Conservation (phyloP, 2,329 filamentous ascomycete genomes). For the Aspergillus pseudoglaucus region DNA sequence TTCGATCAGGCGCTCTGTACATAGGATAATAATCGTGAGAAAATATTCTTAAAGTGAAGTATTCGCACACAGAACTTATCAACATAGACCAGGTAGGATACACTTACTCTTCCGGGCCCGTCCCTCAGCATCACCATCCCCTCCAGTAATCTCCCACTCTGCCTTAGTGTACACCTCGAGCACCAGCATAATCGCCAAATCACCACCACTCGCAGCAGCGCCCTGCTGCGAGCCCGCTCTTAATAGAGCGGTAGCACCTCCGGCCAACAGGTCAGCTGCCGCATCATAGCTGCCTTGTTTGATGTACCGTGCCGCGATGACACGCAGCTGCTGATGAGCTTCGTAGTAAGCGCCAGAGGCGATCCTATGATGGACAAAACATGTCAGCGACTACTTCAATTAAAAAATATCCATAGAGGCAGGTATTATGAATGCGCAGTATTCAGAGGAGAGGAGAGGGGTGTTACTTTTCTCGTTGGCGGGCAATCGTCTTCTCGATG, state of each 20-base stretch:
- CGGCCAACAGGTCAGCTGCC: slow-evolving; percentile 79
- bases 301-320: slow-evolving; percentile 88
- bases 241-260: slow-evolving; percentile 76
- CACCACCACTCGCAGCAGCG: slow-evolving; percentile 89
- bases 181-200: slow-evolving; percentile 77
- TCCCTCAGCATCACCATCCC: slow-evolving; percentile 50
- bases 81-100: not conserved
- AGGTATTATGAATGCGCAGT: not conserved
- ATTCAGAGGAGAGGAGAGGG: not conserved
- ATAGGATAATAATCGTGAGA: slow-evolving; percentile 4
- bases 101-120: slow-evolving; percentile 55
- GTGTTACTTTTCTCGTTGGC: slow-evolving; percentile 68
- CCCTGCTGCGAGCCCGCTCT: slow-evolving; percentile 59
- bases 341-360: slow-evolving; percentile 92
- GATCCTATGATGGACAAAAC: slow-evolving; percentile 52
- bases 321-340: slow-evolving; percentile 95
- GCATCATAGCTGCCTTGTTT: slow-evolving; percentile 79
- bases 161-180: slow-evolving; percentile 88
- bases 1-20: slow-evolving; percentile 60
- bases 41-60: not conserved
- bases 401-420: not conserved
- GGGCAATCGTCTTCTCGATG: slow-evolving; percentile 65
- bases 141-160: slow-evolving; percentile 57
- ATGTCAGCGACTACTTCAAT: not conserved
- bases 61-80: not conserved